Base-by-base conservation (phyloP, 148 eudicot species). In the Bassia scoparia region DNA sequence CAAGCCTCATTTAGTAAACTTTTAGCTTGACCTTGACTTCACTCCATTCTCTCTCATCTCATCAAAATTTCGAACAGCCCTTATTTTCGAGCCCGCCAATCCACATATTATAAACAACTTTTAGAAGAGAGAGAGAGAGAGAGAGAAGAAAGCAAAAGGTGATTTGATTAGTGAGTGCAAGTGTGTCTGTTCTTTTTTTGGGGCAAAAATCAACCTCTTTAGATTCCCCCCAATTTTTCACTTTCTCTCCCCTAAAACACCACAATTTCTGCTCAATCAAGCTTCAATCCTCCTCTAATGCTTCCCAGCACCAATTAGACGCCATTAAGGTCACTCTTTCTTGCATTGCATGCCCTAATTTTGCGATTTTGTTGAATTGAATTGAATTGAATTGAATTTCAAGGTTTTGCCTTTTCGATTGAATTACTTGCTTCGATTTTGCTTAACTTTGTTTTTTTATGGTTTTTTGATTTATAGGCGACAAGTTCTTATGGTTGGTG, bases 401-500 rank as follows among this genome's bases (percentile, higher is more conserved):
- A 38, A 44, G 71, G 46, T 41, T 44, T 53, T 54, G 0, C n/a
- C 2, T 53, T 68, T 59, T 65, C 23, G 20, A 61, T 60, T 82
- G 38, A 43, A 37, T 38, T 30, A n/a, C n/a, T 67, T 30, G 55
- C 17, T 55, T 31, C 13, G 46, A 26, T 41, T 50, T 12, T 68
- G 54, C 18, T 46, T 5, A 1, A 9, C 13, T 18, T 31, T 2
- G 2, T 68, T 15, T 29, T 75, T 55, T 74, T 20, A 35, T 38
- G 67, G 29, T 50, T 33, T 31, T 77, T 65, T 63, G 44, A 16
- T n/a, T 15, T 27, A 13, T 46, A 78, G 94, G 88, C 72, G 85
- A 15, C 89, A 89, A 80, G 96, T 91, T 82, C 85, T 94, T 33
- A 94, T 94, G 97, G 98, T 94, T 7, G 98, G 98, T 50, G 98